Evolutionary conservation across 2,329 filamentous ascomycete genomes (phyloP), one percentile per base, ranked within the genome.

Genomic region (Paracoccidioides lutzii): DNA sequence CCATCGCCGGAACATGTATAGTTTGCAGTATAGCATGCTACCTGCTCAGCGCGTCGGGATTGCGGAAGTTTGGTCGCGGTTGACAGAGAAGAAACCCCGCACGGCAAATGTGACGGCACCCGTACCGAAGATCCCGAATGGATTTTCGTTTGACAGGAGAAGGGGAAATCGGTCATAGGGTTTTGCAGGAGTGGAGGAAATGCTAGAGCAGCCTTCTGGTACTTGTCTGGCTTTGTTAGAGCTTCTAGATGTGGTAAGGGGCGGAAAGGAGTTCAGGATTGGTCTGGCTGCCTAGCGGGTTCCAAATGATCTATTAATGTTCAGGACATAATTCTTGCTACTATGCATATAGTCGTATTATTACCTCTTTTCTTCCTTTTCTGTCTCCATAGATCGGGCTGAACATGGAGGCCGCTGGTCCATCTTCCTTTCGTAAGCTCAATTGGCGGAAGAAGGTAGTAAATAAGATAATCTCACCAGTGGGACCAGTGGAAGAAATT

Each of bases 11-110:
- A 94, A 93, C 66, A 77, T 98, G 52, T 98, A 98, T 72, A 94
- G 89, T 63, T 76, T 98, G 64, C 93, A 98, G 73, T 98, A 98
- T 71, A 95, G 89, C 73, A 97, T 97, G 89, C 78, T 98, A 43
- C 94, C 94, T 0, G 86, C 88, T 6, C 81, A 81, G 54, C 77
- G 94, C 46, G 86, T 88, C 0, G 83, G 85, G 2, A 86, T 97
- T 56, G 77, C 81, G 63, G 90, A 96, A 67, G 85, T 97, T 69
- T 98, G 94, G 93, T 76, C 79, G 45, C 79, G 81, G 42, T 73
- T 93, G 55, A 85, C 80, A 61, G 73, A 80, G 55, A 70, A 67
- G 53, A 71, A 69, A 54, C 56, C 59, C 3, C 61, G 61, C 35
- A 56, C 63, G 49, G 60, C 65, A 1, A 61, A 64, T 6, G 57